Conservation (phyloP, 1,139 yeast genomes). For the Pneumocystis canis region DNA sequence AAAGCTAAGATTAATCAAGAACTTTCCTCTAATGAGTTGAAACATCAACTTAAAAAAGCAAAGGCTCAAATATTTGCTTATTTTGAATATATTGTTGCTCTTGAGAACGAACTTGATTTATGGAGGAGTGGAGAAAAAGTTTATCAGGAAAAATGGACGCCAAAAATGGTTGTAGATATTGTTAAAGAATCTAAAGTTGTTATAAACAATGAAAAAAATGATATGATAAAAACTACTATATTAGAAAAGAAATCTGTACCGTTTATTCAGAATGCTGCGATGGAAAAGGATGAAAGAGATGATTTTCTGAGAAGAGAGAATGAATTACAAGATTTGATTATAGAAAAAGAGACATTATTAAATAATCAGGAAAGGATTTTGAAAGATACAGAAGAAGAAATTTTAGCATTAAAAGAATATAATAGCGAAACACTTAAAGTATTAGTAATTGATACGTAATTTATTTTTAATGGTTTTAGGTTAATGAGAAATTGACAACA, state of each 20-base stretch:
- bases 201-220: not conserved
- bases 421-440: constrained; percentile 19
- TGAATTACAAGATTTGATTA: constrained; percentile 25
- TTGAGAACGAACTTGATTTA: constrained; percentile 38
- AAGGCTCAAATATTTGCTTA: constrained; percentile 36
- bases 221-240: not conserved
- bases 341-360: constrained; percentile 23
- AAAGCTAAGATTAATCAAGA: constrained; percentile 57
- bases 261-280: not conserved
- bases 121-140: constrained; percentile 37
- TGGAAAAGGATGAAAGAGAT: constrained; percentile 17
- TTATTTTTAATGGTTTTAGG: not conserved
- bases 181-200: not conserved
- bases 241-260: constrained; percentile 6
- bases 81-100: constrained; percentile 30
- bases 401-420: constrained; percentile 14
- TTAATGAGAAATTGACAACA: constrained; percentile 9
- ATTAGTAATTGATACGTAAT: not conserved
- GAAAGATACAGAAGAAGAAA: constrained; percentile 10
- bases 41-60: constrained; percentile 36
- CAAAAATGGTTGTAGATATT: constrained; percentile 5
- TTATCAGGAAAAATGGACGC: constrained; percentile 26
- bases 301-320: constrained; percentile 24
- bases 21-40: constrained; percentile 42
- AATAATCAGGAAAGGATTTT: constrained; percentile 16